These are phyloP conservation scores for Papilionanthe hybrid DNA, from an alignment of 116 monocot species.

Conservation along the genomic window DNA sequence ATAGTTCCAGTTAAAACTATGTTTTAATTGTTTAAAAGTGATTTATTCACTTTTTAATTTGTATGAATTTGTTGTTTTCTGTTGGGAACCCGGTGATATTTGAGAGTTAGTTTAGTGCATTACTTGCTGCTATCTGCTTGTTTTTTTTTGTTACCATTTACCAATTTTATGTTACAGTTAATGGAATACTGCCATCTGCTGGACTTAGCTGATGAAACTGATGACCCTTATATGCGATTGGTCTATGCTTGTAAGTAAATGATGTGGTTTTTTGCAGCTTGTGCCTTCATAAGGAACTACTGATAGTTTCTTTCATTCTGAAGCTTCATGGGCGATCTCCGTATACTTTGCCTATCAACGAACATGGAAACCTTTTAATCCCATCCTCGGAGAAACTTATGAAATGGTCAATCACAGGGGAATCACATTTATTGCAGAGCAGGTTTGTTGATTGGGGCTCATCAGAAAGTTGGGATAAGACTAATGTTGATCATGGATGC, in stretches of 20 bases:
- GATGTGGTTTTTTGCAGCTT: neutral
- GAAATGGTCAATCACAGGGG: constrained; percentile 88
- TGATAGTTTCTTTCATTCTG: constrained; percentile 7
- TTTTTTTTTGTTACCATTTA: neutral
- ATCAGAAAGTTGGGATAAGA: neutral
- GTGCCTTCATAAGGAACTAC: neutral
- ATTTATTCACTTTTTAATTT: neutral
- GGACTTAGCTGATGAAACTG: constrained; percentile 88
- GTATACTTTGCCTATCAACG: constrained; percentile 80
- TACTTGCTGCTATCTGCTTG: neutral
- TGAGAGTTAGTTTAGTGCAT: neutral
- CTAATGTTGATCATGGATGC: neutral
- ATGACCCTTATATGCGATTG: constrained; percentile 90
- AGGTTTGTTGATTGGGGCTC: constrained; percentile 41
- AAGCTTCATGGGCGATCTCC: constrained; percentile 94
- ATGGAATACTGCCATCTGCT: constrained; percentile 94
- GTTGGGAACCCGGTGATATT: neutral
- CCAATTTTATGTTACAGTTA: constrained; percentile 33
- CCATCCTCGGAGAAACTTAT: constrained; percentile 96
- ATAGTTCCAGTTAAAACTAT: neutral
- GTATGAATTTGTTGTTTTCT: neutral
- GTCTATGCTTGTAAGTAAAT: constrained; percentile 84
- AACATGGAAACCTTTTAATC: constrained; percentile 98
- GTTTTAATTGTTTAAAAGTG: neutral
- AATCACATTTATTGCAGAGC: constrained; percentile 82